A percentile compares a stretch with the other conserved stretches of the same genome.
Conservation (phyloP, 352 stramenopile species). For the Blastocystis sp. region DNA sequence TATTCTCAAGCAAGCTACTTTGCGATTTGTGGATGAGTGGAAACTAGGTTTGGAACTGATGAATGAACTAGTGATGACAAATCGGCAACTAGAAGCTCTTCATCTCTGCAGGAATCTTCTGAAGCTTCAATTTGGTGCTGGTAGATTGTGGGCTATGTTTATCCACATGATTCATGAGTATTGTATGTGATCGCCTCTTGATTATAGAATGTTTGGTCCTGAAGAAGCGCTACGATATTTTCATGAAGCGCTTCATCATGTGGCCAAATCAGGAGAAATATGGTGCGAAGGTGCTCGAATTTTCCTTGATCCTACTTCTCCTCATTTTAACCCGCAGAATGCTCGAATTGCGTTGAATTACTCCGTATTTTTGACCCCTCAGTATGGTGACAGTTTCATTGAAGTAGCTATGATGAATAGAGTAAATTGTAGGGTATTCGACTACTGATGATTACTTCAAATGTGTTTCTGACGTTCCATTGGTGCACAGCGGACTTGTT, state of each 20-base stretch:
- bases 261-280: slow-evolving; percentile 80
- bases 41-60: not conserved
- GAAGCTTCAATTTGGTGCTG: not conserved
- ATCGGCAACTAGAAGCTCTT: not conserved
- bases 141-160: not conserved
- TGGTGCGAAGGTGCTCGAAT: slow-evolving; percentile 76
- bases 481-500: not conserved
- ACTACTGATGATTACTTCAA: slow-evolving; percentile 1
- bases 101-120: not conserved
- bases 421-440: not conserved
- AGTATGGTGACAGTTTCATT: slow-evolving; percentile 81
- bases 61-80: not conserved
- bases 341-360: slow-evolving; percentile 73
- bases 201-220: slow-evolving; percentile 65
- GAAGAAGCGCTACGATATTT: slow-evolving; percentile 67
- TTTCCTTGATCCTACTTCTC: slow-evolving; percentile 73
- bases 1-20: not conserved
- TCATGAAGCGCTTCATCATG: slow-evolving; percentile 70
- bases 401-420: slow-evolving; percentile 64
- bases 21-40: slow-evolving; percentile 27
- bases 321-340: slow-evolving; percentile 71
- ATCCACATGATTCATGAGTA: slow-evolving; percentile 28
- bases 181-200: not conserved
- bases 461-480: not conserved
- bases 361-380: slow-evolving; percentile 79